Evolutionary conservation across 768 basidiomycete species (phyloP), one percentile per base, ranked within the genome.

Genomic region (Mycena filopes): DNA sequence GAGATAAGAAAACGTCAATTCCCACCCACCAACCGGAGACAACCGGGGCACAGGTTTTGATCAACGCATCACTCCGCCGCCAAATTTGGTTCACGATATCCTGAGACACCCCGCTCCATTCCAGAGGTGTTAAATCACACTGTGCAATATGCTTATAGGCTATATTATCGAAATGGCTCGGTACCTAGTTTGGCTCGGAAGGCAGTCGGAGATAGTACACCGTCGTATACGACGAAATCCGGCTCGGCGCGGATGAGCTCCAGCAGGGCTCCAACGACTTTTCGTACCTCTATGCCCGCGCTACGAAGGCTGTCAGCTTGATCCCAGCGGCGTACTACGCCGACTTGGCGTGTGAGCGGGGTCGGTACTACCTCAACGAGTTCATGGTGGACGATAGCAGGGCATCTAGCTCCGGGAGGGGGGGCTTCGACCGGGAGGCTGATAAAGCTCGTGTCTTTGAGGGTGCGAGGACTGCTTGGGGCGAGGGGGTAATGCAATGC

Each of bases 281-380:
- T 16, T 88, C 87, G 69, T 94, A 94, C 71, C 80, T 92, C 16
- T 96, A 92, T 69, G 93, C 90, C 0, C 86, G 94, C 5, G 93
- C 93, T 0, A 96, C 93, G 4, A 90, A 92, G 70, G 90, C 93
- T 0, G 94, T 96, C 31, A 93, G 91, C 72, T 79, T 95, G 25
- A 83, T 94, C 13, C 92, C 93, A 0, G 84, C 92, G 0, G 92
- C 92, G 0, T 93, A 93, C 72, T 93, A 93, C 69, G 90, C 92
- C 9, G 92, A 94, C 76, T 76, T 94, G 54, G 93, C 92, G 1
- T 94, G 92, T 73, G 93, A 95, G 76, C 81, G 93, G 12, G 93
- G 90, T 0, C 78, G 93, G 40, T 90, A 83, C 72, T 95, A 93
- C 71, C 68, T 95, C 42, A 91, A 93, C 65, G 87, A 89, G 1